These are phyloP conservation scores for Quercus agrifolia DNA, from an alignment of 306 rosid species.

Conservation along the genomic window DNA sequence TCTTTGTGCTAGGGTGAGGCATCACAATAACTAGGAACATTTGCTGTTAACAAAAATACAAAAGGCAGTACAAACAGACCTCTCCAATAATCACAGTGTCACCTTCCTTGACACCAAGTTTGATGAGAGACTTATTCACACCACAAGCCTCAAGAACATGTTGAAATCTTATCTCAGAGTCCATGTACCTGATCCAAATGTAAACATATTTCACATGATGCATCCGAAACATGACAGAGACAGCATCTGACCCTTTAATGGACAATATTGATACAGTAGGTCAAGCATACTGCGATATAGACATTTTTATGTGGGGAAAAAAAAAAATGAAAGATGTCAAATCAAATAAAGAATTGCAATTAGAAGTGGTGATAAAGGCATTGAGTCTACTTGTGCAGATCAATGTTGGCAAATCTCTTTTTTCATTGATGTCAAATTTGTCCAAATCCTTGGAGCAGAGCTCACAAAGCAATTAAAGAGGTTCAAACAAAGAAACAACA, in stretches of 20 bases:
- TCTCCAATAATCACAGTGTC: constrained; percentile 78
- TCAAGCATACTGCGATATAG: not conserved
- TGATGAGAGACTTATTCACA: constrained; percentile 73
- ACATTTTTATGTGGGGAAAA: not conserved
- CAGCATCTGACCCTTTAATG: not conserved
- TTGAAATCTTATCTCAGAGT: constrained; percentile 90
- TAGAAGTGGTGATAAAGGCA: not conserved
- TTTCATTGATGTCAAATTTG: not conserved
- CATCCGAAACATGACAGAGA: not conserved
- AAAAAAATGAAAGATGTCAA: not conserved
- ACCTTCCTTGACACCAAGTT: constrained; percentile 83
- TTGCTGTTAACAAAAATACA: constrained; percentile 5
- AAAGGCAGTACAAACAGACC: constrained; percentile 36
- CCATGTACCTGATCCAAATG: constrained; percentile 56
- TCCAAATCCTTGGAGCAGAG: not conserved
- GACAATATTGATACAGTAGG: not conserved
- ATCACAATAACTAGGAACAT: constrained; percentile 16
- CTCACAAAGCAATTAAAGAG: not conserved
- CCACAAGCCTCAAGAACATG: constrained; percentile 97
- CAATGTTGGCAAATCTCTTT: not conserved
- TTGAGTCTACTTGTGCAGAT: not conserved
- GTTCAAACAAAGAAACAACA: not conserved
- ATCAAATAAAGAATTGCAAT: not conserved
- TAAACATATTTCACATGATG: constrained; percentile 19
- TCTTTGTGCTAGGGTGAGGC: constrained; percentile 7